Base-by-base conservation (phyloP, 441 rosid species). In the Cnidoscolus chayamansa region DNA sequence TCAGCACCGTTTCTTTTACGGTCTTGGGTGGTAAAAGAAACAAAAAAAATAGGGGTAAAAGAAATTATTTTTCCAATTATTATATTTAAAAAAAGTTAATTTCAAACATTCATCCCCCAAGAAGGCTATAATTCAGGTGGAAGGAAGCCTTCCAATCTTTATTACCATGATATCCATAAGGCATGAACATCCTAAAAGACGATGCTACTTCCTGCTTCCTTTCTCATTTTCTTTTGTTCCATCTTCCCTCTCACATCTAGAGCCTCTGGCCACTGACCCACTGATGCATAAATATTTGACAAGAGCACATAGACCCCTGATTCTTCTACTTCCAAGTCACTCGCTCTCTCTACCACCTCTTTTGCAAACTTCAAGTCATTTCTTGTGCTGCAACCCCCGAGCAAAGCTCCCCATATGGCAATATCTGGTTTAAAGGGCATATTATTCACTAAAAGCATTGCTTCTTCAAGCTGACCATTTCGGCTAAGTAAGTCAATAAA, bases 361-460 rank as follows among this genome's bases (percentile, higher is more conserved):
- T 79, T 74, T 35, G 81, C 85, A 6, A 69, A 49, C 35, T 71
- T 68, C 58, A 76, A 53, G 70, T 76, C 75, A n/a, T 69, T 63
- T 65, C 58, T 71, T 13, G 32, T 71, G 64, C 78, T 72, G 72
- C 85, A 82, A 45, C 82, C 82, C 19, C 82, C 74, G 17, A 82
- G 77, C 74, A 79, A 55, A 37, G 80, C 76, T 35, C 80, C 82
- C 80, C 82, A 76, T 25, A 76, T 72, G 32, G 85, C 79, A 13
- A 72, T 43, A 17, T 81, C 84, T 10, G 80, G 80, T 62, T 79
- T 25, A 37, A 62, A 70, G 6, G 82, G 80, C 80, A 81, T 79
- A 19, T 48, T 35, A 31, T 67, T 70, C 35, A 68, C 72, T 15
- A 79, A n/a, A 67, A 56, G 19, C 51, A 67, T 37, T 0, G 82